Evolutionary conservation across 495 filamentous ascomycete species (phyloP).

Genomic region (Aspergillus indologenus): DNA sequence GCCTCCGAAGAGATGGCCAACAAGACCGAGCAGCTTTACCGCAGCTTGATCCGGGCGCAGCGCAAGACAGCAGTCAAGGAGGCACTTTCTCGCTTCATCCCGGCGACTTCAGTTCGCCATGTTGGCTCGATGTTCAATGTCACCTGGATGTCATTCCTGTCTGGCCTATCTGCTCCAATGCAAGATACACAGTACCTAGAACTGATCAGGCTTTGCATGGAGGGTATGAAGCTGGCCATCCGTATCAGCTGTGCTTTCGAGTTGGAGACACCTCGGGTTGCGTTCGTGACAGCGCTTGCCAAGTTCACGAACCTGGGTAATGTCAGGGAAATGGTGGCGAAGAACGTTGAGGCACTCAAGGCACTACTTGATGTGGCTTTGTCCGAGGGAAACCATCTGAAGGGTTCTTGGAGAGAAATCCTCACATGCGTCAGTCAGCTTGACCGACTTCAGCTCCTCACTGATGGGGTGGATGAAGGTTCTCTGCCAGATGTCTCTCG

Average conservation of each 20-base stretch:
- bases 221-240: slow-evolving; percentile 90
- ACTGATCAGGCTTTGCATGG: slow-evolving; percentile 85
- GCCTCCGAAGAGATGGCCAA: slow-evolving; percentile 93
- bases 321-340: slow-evolving; percentile 88
- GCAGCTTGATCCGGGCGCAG: slow-evolving; percentile 82
- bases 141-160: slow-evolving; percentile 98
- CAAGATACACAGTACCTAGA: slow-evolving; percentile 90
- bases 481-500: slow-evolving; percentile 90
- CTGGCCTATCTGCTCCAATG: slow-evolving; percentile 83
- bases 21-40: slow-evolving; percentile 86
- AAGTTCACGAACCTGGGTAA: slow-evolving; percentile 96
- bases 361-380: slow-evolving; percentile 86
- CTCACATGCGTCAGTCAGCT: slow-evolving; percentile 94
- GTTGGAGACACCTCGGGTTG: slow-evolving; percentile 81
- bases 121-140: slow-evolving; percentile 99
- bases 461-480: slow-evolving; percentile 87
- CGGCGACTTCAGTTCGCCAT: slow-evolving; percentile 88
- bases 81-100: slow-evolving; percentile 73
- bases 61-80: slow-evolving; percentile 68
- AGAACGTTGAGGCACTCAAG: slow-evolving; percentile 93
- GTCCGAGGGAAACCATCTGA: slow-evolving; percentile 84
- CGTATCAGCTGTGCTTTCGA: slow-evolving; percentile 92
- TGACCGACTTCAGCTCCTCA: slow-evolving; percentile 92
- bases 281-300: slow-evolving; percentile 90
- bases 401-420: slow-evolving; percentile 90